Evolutionary conservation across 768 basidiomycete species (phyloP), one percentile per base, ranked within the genome.

Genomic region (Termitomyces sp.): DNA sequence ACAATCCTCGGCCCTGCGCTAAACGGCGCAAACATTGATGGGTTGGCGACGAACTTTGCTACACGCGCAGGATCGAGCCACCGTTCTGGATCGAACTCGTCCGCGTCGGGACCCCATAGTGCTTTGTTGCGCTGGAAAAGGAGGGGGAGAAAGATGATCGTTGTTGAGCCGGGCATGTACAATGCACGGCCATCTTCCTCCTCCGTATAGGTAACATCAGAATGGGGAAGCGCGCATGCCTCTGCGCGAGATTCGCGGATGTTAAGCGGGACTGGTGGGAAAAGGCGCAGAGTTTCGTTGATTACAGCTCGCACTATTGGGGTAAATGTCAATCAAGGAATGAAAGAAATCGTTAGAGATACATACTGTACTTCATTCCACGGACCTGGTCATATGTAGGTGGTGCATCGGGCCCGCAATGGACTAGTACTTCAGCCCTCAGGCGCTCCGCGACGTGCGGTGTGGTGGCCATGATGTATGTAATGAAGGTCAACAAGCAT

Each of bases 221-320:
- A 72, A 2, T 69, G 72, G 6, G 85, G 86, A 9, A 87, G 72
- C 0, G 79, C 71, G 62, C 80, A 81, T 14, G 81, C 68, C 3
- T 70, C 64, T 0, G 73, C 63, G 45, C 86, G 79, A 42, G 75
- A 77, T 70, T 87, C 84, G 33, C 88, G 80, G 42, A 83, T 73
- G 64, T 90, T 91, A 43, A 89, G 70, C 7, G 90, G 89, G 0
- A 92, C 87, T 7, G 90, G 88, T 4, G 90, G 90, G 72, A 86
- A 93, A 1, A 93, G 72, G 18, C 90, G 79, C 24, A 93, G 75
- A 0, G 85, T 85, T 65, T 93, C 91, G 60, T 92, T 88, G 43
- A 92, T 81, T 38, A 91, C 87, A 12, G 88, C 88, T 58, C 84
- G 81, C 75, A 89, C 87, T 83, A 66, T 56, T 7, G 49, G 58